phyloP scores from a whole-genome alignment of 1,139 yeast genomes.

The Candida buenavistaensis region DNA sequence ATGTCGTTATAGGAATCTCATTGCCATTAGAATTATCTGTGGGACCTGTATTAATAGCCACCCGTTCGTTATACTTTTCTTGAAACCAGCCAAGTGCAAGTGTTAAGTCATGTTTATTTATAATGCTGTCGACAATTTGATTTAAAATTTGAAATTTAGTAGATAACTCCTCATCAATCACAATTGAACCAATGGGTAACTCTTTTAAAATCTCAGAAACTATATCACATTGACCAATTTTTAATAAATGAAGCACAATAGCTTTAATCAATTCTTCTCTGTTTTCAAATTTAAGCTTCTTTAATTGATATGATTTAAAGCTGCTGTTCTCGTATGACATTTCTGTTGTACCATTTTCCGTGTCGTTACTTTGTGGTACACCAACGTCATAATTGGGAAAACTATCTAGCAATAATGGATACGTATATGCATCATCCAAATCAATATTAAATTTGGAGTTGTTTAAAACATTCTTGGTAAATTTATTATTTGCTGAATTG shows the following conservation, averaged over 20 bases:
- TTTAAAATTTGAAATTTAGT: constrained; percentile 31
- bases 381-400: constrained; percentile 23
- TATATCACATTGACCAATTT: constrained; percentile 43
- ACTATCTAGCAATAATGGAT: constrained; percentile 36
- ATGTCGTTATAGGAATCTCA: not conserved
- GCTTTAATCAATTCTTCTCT: constrained; percentile 40
- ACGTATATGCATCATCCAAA: constrained; percentile 47
- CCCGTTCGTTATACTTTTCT: constrained; percentile 20
- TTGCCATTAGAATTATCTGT: too few species aligned
- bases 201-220: constrained; percentile 34
- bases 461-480: constrained; percentile 35
- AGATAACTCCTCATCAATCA: constrained; percentile 26
- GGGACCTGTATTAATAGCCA: constrained; percentile 4
- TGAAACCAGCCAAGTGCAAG: constrained; percentile 40
- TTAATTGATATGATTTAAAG: constrained; percentile 10
- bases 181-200: constrained; percentile 15
- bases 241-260: constrained; percentile 40
- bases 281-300: constrained; percentile 25
- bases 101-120: constrained; percentile 32
- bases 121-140: constrained; percentile 38
- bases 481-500: constrained; percentile 38
- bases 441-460: constrained; percentile 32
- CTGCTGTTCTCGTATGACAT: not conserved
- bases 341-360: not conserved
- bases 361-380: constrained; percentile 1